phyloP scores from a whole-genome alignment of 1,139 yeast genomes.

The Magnusiomyces ingens region DNA sequence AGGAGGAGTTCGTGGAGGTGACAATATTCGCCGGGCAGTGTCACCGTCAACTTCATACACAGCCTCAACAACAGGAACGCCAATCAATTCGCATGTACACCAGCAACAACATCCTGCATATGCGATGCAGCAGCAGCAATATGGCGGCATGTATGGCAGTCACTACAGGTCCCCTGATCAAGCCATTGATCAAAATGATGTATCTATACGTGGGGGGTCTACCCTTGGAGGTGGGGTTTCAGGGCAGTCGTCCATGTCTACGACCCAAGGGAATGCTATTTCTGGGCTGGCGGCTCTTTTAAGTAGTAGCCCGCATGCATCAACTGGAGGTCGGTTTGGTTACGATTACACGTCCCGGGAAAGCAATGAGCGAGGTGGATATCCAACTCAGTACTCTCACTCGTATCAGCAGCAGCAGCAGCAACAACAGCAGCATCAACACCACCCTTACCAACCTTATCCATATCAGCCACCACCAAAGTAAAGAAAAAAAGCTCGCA shows the following conservation, averaged over 20 bases:
- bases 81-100: neutral
- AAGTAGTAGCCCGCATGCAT: constrained; percentile 1
- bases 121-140: constrained; percentile 3
- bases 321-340: constrained; percentile 9
- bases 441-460: neutral
- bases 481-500: neutral
- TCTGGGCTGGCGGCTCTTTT: constrained; percentile 7
- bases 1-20: neutral
- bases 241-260: constrained; percentile 8
- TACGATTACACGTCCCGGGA: constrained; percentile 21
- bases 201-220: neutral
- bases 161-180: constrained; percentile 9
- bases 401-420: constrained; percentile 1
- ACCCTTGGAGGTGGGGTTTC: constrained; percentile 6
- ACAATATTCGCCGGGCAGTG: neutral
- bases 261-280: constrained; percentile 7
- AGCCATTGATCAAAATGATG: constrained; percentile 2
- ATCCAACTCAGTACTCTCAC: constrained; percentile 6
- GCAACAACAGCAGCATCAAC: neutral
- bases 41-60: neutral
- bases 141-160: constrained; percentile 3
- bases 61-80: neutral
- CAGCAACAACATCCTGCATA: neutral
- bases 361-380: constrained; percentile 23
- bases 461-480: neutral